Base-by-base conservation (phyloP, 805 yeast genomes). In the Metschnikowia gruessii region DNA sequence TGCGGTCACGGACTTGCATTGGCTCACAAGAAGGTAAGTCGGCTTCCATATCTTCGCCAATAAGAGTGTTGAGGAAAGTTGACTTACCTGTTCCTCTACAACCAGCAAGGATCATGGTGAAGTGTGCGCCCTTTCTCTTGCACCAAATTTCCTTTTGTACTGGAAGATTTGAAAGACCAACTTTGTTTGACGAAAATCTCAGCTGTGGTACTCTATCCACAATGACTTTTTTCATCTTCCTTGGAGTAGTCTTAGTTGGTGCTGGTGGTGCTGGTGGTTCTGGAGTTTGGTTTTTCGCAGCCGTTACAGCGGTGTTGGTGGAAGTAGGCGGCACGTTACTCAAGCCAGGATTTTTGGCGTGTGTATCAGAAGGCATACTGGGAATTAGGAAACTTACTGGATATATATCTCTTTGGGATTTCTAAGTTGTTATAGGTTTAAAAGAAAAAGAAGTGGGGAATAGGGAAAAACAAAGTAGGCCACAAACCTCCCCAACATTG, bases 61-160 rank as follows among this genome's bases (percentile, higher is more conserved):
- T 54, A 9, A 62, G 53, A 2, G 66, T 59, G 45, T 62, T 56
- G 41, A 62, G 53, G 40, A 62, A 61, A 17, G 65, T 59, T 22
- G 61, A 48, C 39, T 62, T 62, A 2, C 66, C 66, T 1, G 56
- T 49, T 8, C 66, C 64, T 17, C 58, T 47, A 21, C 54, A 53
- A 1, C 76, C 76, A 2, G 64, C 71, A 7, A 70, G 67, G 66
- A 71, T 66, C 45, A 71, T 51, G 26, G 68, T 66, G 43, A 70
- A 68, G n/a, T 48, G 49, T 7, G 57, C 66, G 0, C 75, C 75
- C 33, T 56, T 63, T 43, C 59, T 55, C 31, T 54, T 57, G 26
- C 53, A 50, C 28, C 55, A 49, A 10, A 43, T 43, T 45, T 60
- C 61, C 39, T 62, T 61, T 49, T 69, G 74, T 13, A 46, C 41